Evolutionary conservation across 2,329 filamentous ascomycete species (phyloP).

Genomic region (Myrmaecium sp.): DNA sequence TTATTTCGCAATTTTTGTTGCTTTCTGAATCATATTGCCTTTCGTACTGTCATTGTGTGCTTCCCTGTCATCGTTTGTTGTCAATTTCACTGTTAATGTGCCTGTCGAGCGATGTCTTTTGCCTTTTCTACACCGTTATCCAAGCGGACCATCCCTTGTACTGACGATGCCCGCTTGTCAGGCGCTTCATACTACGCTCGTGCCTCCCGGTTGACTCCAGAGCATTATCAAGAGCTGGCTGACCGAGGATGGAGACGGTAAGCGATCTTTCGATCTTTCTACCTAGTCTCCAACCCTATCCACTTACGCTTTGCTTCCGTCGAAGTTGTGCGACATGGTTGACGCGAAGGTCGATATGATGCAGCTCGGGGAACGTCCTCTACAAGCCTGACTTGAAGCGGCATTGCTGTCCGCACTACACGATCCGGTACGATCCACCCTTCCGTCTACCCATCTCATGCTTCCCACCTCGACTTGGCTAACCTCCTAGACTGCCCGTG

Average conservation of each 20-base stretch:
- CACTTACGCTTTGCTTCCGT: too few species aligned
- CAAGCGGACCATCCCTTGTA: too few species aligned
- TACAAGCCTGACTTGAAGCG: conserved; percentile 64
- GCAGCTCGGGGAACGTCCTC: conserved; percentile 40
- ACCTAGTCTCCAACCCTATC: not conserved
- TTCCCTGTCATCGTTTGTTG: conserved; percentile 1
- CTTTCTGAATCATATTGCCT: not conserved
- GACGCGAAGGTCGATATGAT: too few species aligned
- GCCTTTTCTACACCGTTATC: not conserved
- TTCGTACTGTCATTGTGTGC: not conserved
- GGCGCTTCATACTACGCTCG: conserved; percentile 58
- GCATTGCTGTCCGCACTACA: conserved; percentile 87
- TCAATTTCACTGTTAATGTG: not conserved
- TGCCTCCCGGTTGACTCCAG: conserved; percentile 42
- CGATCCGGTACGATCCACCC: conserved; percentile 38
- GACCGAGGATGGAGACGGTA: conserved; percentile 67
- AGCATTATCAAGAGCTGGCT: conserved; percentile 54
- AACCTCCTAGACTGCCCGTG: conserved; percentile 41
- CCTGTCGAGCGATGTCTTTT: not conserved
- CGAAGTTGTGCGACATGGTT: too few species aligned
- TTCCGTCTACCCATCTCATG: not conserved
- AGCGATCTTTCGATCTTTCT: conserved; percentile 12
- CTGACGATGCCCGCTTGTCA: conserved; percentile 16
- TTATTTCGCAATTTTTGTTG: not conserved
- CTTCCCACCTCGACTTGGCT: conserved; percentile 1